Evolutionary conservation across 805 yeast genomes (phyloP), one percentile per base, ranked within the genome.

Genomic region (Lipomyces starkeyi): DNA sequence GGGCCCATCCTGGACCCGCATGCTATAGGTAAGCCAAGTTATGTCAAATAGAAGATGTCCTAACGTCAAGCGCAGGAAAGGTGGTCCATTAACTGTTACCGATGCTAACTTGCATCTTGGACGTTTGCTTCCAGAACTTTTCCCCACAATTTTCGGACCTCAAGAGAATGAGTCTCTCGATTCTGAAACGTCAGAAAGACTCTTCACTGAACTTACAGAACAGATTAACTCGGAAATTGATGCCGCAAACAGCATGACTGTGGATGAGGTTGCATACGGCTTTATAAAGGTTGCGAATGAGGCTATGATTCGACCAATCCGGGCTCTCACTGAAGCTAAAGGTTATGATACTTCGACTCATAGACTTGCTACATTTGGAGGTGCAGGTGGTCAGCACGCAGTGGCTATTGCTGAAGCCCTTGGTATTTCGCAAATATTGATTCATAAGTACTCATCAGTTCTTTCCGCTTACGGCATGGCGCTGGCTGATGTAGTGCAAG

Each of bases 381-480:
- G 97, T 60, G 97, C 97, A 32, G 97, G 97, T 63, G 97, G 97
- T 8, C 97, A 92, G 78, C 93, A 91, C 78, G 93, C 95, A 1
- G 87, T 86, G 60, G 87, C 90, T 9, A 87, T 92, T 47, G 97
- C 97, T 0, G 83, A 85, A 66, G 83, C 85, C 32, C 81, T 92
- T 68, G 93, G 93, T 8, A 89, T 92, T 59, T 77, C 81, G 13
- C 85, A 86, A 35, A 90, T 92, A 7, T 78, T 91, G 43, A 88
- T 90, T 32, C 97, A 92, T 78, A 85, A 89, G 76, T 90, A 90
- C 77, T 91, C 97, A 1, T 91, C 97, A 0, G 86, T 92, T 55
- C 80, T 92, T 11, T 90, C 96, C 0, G 97, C 97, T 0, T 92
- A 90, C 76, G 97, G 97, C 69, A 92, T 92, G 81, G 87, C 91